Evolutionary conservation across 2,329 filamentous ascomycete species (phyloP), one percentile per base, ranked within the genome.

Genomic region (Hymenoscyphus fraxineus): DNA sequence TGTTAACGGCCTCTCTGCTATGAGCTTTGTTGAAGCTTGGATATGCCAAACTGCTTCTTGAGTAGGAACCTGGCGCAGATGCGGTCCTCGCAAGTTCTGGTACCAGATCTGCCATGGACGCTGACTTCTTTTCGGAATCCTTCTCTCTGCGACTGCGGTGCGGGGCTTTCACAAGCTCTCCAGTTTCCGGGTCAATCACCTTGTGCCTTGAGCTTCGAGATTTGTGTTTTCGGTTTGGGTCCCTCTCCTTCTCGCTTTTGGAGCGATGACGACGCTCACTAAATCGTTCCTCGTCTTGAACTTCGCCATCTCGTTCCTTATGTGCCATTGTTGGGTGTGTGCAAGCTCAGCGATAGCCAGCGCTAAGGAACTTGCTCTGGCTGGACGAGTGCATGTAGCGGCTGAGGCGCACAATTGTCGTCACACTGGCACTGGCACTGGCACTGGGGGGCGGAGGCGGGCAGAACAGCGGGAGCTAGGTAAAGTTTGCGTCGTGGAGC

Each of bases 11-110:
- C 79, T 97, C 94, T 77, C 93, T 95, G 81, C 92, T 96, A 77
- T 96, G 92, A 13, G 90, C 90, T 78, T 96, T 97, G 78, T 91
- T 95, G 77, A 96, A 92, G 12, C 84, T 83, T 1, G 93, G 92
- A 75, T 97, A 96, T 6, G 91, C 89, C 54, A 90, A 75, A 65
- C 71, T 74, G 63, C 67, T 71, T 65, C 73, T 70, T 15, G 73
- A 75, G 3, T 68, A 69, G 19, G 72, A 64, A 32, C 73, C 73
- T 55, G 72, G 70, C 12, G 74, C 69, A 61, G 72, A 74, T n/a
- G 74, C 67, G 10, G 73, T 75, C 56, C 74, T 66, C 60, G 73
- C 64, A 47, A 83, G 74, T 71, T 82, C 81, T 27, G 81, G 81
- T 13, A 82, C 80, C 57, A 84, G 74, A 61, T 85, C 81, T 59